Evolutionary conservation across 192 early-diverging fungal genomes (phyloP).

Genomic region (Diversispora eburnea): DNA sequence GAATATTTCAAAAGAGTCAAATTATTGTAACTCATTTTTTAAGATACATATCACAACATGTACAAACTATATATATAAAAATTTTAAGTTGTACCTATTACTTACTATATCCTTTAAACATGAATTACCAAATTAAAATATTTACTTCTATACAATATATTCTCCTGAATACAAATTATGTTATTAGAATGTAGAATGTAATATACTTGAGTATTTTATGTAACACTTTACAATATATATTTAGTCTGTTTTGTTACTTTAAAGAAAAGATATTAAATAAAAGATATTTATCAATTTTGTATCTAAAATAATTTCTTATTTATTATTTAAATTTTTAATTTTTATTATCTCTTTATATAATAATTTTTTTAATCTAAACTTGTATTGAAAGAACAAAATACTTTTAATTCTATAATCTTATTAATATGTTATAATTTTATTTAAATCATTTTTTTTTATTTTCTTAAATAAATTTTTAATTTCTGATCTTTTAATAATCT

Average conservation of each 20-base stretch:
- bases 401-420: neutral
- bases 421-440: neutral
- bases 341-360: constrained; percentile 22
- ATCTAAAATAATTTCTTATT: constrained; percentile 1
- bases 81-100: too few species aligned
- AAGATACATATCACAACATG: too few species aligned
- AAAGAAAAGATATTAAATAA: constrained; percentile 8
- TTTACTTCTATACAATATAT: too few species aligned
- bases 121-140: too few species aligned
- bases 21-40: too few species aligned
- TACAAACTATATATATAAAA: too few species aligned
- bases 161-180: too few species aligned
- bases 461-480: constrained; percentile 21
- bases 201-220: too few species aligned
- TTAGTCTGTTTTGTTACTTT: neutral
- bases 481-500: constrained; percentile 8
- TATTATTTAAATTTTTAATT: constrained; percentile 23
- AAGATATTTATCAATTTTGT: constrained; percentile 21
- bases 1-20: too few species aligned
- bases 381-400: constrained; percentile 4
- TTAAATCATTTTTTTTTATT: constrained; percentile 6
- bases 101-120: too few species aligned
- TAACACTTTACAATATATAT: too few species aligned
- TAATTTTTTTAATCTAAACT: constrained; percentile 14
- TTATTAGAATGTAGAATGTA: too few species aligned